phyloP scores from a whole-genome alignment of 176 grass and related monocot species.

The Zoysia japonica region DNA sequence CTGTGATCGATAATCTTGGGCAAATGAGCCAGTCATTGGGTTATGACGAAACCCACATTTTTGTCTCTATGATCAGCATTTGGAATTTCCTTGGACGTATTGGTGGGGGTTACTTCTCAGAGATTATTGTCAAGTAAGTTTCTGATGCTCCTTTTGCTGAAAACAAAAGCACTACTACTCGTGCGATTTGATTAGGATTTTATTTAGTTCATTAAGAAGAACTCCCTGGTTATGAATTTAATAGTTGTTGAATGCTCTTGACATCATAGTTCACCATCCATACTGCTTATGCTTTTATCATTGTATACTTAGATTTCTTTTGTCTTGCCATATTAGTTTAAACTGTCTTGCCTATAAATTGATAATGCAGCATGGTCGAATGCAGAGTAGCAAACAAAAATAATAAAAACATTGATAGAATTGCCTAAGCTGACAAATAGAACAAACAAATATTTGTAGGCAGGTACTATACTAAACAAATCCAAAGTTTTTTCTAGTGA shows the following conservation, averaged over 20 bases:
- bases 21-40: slow-evolving; percentile 91
- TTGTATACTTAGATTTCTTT: not conserved
- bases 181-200: slow-evolving; percentile 14
- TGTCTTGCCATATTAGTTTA: not conserved
- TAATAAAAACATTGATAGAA: not conserved
- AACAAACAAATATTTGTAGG: not conserved
- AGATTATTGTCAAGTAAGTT: slow-evolving; percentile 85
- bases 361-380: not conserved
- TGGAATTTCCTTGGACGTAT: slow-evolving; percentile 96
- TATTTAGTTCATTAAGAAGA: not conserved
- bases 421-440: not conserved
- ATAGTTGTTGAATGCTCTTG: not conserved
- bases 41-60: slow-evolving; percentile 72
- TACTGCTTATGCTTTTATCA: not conserved
- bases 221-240: not conserved
- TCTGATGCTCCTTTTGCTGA: slow-evolving; percentile 33
- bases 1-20: slow-evolving; percentile 91
- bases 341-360: not conserved
- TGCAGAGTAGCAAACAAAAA: slow-evolving; percentile 7
- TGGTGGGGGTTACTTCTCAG: slow-evolving; percentile 83
- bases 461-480: not conserved
- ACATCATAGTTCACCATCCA: not conserved
- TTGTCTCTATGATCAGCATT: slow-evolving; percentile 94
- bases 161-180: not conserved
- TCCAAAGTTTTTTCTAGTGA: not conserved